A percentile compares a stretch with the other conserved stretches of the same genome.
Evolutionary conservation across 176 grass and related monocot genomes (phyloP).

Genomic region (Musa acuminata): DNA sequence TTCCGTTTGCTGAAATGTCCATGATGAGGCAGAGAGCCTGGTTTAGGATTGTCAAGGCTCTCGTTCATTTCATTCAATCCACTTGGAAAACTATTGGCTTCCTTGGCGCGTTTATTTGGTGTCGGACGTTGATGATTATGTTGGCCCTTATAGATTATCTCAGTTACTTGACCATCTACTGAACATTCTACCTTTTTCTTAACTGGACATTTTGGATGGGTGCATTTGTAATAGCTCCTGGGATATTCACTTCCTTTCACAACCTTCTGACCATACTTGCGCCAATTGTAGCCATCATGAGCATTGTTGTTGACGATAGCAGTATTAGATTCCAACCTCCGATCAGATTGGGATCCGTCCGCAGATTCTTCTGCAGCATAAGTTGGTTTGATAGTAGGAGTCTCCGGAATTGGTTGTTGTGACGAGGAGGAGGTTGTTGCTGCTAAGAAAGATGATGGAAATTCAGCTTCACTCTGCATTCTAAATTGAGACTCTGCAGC

Average conservation of each 20-base stretch:
- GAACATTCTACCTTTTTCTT: conserved; percentile 39
- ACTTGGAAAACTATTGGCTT: conserved; percentile 5
- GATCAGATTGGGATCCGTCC: conserved; percentile 27
- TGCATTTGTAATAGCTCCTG: conserved; percentile 40
- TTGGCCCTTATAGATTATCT: conserved; percentile 42
- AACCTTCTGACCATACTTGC: conserved; percentile 60
- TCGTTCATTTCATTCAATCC: conserved; percentile 2
- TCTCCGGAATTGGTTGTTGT: conserved; percentile 30
- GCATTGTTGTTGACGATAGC: conserved; percentile 45
- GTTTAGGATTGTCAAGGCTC: neutral
- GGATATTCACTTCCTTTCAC: conserved; percentile 54
- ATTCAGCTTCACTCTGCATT: conserved; percentile 42
- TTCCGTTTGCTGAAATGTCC: conserved; percentile 13
- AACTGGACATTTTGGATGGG: conserved; percentile 26
- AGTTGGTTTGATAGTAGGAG: conserved; percentile 19
- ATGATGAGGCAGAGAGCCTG: conserved; percentile 3
- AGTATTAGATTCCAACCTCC: conserved; percentile 31
- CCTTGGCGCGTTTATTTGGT: conserved; percentile 26
- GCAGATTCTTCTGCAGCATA: conserved; percentile 34
- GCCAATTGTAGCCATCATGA: conserved; percentile 63
- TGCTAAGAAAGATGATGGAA: conserved; percentile 32
- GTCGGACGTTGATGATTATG: conserved; percentile 28
- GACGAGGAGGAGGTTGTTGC: conserved; percentile 18
- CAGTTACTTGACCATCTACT: conserved; percentile 29
- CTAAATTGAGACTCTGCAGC: conserved; percentile 53